Evolutionary conservation across 2,329 filamentous ascomycete species (phyloP).

Genomic region (Botryosphaeria dothidea): DNA sequence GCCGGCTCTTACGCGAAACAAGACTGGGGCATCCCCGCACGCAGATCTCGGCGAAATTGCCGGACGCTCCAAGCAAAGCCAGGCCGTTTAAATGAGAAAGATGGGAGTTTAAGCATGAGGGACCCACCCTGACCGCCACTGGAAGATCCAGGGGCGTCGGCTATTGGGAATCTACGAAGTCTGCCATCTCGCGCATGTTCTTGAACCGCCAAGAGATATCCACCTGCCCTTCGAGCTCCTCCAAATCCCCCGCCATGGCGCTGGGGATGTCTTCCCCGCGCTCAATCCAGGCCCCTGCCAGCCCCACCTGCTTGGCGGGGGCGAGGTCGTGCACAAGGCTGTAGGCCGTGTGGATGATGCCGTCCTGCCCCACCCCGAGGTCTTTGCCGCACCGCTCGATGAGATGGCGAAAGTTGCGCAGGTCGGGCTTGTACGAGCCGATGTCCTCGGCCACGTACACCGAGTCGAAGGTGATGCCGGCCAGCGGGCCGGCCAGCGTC

Average conservation of each 20-base stretch:
- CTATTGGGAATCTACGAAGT: background rate
- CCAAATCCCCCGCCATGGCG: background rate
- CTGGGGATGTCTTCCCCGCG: background rate
- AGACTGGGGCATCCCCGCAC: background rate
- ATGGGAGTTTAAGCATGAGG: background rate
- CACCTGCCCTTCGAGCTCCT: background rate
- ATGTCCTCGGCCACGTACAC: constrained; percentile 72
- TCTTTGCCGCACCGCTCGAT: constrained; percentile 43
- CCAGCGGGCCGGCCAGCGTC: constrained; percentile 52
- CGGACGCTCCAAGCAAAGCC: background rate
- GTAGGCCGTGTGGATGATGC: constrained; percentile 69
- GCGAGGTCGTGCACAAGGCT: constrained; percentile 68
- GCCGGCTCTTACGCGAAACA: background rate
- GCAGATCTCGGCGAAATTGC: background rate
- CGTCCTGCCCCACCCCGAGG: constrained; percentile 57
- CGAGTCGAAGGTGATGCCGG: constrained; percentile 60
- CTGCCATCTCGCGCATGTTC: background rate
- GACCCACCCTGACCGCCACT: background rate
- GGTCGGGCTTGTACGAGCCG: constrained; percentile 69
- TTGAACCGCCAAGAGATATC: background rate
- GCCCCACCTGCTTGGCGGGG: constrained; percentile 51
- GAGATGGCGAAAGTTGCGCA: constrained; percentile 61
- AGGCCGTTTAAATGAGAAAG: background rate
- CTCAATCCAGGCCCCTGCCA: background rate
- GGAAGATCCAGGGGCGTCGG: background rate